These are phyloP conservation scores for Dalbergia cultrata DNA, from an alignment of 306 rosid species.

Conservation along the genomic window DNA sequence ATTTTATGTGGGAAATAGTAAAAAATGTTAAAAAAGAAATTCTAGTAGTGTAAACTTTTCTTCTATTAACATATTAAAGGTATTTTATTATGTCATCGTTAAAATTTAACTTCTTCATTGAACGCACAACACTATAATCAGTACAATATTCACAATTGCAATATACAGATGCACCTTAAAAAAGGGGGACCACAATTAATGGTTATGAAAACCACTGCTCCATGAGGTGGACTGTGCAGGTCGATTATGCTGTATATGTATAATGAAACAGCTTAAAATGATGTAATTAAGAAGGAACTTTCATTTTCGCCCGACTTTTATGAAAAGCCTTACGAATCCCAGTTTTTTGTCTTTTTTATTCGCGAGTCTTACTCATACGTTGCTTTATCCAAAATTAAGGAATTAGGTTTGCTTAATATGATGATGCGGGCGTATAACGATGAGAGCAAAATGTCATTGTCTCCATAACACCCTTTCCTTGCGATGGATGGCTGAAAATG, in stretches of 20 bases:
- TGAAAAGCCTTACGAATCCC: not conserved
- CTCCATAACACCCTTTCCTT: not conserved
- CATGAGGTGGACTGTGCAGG: not conserved
- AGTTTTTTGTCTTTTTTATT: not conserved
- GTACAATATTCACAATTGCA: no score
- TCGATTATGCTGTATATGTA: not conserved
- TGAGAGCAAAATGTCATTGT: not conserved
- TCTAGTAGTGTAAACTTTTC: no score
- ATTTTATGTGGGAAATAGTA: no score
- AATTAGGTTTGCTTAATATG: not conserved
- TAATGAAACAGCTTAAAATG: no score
- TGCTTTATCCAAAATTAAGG: not conserved
- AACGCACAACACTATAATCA: no score
- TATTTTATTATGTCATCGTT: no score
- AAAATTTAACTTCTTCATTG: no score
- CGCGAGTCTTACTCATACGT: not conserved
- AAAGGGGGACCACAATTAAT: not conserved
- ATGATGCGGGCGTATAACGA: not conserved
- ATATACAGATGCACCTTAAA: not conserved
- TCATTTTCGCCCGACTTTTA: not conserved
- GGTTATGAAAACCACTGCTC: not conserved
- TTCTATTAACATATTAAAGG: no score
- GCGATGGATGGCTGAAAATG: conserved; percentile 28
- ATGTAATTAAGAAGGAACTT: not conserved
- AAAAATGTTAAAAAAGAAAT: no score